phyloP scores from a whole-genome alignment of 1,284 basidiomycete genomes.

The Malassezia equina region DNA sequence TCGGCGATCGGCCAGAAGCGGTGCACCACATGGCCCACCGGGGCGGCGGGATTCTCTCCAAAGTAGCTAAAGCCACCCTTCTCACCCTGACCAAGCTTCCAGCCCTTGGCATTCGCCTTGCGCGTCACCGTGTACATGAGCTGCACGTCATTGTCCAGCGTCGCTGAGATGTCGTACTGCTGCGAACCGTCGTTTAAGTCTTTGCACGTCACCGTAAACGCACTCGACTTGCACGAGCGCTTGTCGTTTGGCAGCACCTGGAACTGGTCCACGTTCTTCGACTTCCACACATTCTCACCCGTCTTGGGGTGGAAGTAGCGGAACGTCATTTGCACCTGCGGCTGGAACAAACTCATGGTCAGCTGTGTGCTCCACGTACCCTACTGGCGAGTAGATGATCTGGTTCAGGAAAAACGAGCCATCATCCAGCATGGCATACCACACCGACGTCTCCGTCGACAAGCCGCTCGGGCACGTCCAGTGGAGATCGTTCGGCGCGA shows the following conservation, averaged over 20 bases:
- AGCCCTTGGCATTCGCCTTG: constrained; percentile 66
- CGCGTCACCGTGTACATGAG: constrained; percentile 65
- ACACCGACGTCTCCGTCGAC: constrained; percentile 81
- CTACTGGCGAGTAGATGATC: constrained; percentile 86
- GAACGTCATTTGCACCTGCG: constrained; percentile 89
- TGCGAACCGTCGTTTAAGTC: constrained; percentile 60
- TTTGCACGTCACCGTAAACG: constrained; percentile 61
- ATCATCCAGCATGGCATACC: constrained; percentile 74
- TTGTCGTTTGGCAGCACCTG: constrained; percentile 58
- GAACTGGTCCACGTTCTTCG: constrained; percentile 76
- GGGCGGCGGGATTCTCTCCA: constrained; percentile 52
- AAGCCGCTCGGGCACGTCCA: constrained; percentile 77
- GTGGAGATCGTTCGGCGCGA: constrained; percentile 61
- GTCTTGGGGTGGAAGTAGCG: constrained; percentile 73
- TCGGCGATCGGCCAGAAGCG: constrained; percentile 50
- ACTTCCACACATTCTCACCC: constrained; percentile 72
- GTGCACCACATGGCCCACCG: constrained; percentile 40
- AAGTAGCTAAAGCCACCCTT: constrained; percentile 85
- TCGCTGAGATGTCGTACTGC: constrained; percentile 68
- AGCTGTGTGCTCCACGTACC: constrained; percentile 56
- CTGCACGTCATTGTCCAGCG: constrained; percentile 69
- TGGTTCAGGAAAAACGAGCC: constrained; percentile 76
- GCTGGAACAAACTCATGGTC: constrained; percentile 66
- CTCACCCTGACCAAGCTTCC: constrained; percentile 79
- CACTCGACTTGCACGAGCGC: constrained; percentile 76